Base-by-base conservation (phyloP, 495 filamentous ascomycete species). In the Aspergillus coremiiformis region DNA sequence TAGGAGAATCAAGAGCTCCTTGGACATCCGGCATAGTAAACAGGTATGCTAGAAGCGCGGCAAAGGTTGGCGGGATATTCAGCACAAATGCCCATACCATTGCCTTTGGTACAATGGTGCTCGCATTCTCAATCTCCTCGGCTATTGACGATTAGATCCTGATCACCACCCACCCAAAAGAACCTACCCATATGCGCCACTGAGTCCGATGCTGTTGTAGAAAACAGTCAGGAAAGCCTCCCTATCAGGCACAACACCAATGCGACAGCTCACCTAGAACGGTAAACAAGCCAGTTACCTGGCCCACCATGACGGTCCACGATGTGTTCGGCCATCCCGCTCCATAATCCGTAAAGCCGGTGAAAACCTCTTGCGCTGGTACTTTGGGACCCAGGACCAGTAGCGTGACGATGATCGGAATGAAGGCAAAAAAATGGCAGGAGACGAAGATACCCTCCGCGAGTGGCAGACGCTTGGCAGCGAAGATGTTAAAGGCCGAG, bases 41-140 rank as follows among this genome's bases (percentile, higher is more conserved):
- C 8, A 72, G 56, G 33, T 75, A 60, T 4, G 76, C 70, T 39
- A 80, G 56, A 4, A 77, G 53, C 59, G 77, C 67, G 32, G 69
- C 57, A 43, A 75, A 65, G 12, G 68, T 74, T 4, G 75, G 52
- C 12, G 51, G 53, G 10, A 71, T 73, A 49, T 78, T 78, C 48
- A 75, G 62, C 32, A 66, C 35, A 6, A 64, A 65, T 19, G 70
- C 69, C 52, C 69, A 70, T 9, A 77, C 61, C 60, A 80, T 75
- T 22, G 70, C 67, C 47, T 60, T 63, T 0, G 77, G 77, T 8
- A 80, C 67, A 20, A 70, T 58, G 3, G 67, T 57, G 14, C 67
- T 56, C 5, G 77, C 74, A 54, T 77, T 71, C 39, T 65, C 65
- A 27, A 79, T 64, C 60, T 80, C 77, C 59, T 80, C 77, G 45